A percentile compares a stretch with the other conserved stretches of the same genome.
Conservation (phyloP, 2,329 filamentous ascomycete genomes). For the Lachnellula arida region DNA sequence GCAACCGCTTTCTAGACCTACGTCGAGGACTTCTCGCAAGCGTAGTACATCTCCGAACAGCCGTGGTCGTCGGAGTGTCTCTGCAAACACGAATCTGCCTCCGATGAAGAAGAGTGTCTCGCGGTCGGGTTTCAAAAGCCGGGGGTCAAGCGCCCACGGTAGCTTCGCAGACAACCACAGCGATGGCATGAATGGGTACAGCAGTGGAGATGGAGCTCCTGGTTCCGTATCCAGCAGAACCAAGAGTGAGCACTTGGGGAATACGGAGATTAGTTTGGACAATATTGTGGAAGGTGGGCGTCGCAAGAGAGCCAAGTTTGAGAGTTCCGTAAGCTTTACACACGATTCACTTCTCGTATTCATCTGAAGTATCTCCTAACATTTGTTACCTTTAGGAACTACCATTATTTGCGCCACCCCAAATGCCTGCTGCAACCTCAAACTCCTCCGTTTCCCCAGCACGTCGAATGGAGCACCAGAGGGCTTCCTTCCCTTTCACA, state of each 20-base stretch:
- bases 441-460: slow-evolving; percentile 94
- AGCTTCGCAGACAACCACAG: slow-evolving; percentile 54
- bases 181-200: slow-evolving; percentile 71
- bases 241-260: slow-evolving; percentile 80
- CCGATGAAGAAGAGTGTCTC: slow-evolving; percentile 61
- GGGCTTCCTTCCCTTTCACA: slow-evolving; percentile 70
- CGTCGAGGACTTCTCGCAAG: slow-evolving; percentile 65
- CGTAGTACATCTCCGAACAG: slow-evolving; percentile 74
- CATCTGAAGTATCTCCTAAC: slow-evolving; percentile 14
- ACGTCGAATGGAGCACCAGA: slow-evolving; percentile 68
- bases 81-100: slow-evolving; percentile 51
- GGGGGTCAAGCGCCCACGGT: slow-evolving; percentile 49
- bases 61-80: slow-evolving; percentile 71
- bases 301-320: slow-evolving; percentile 89
- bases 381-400: slow-evolving; percentile 63
- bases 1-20: slow-evolving; percentile 61
- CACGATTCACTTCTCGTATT: background rate
- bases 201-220: slow-evolving; percentile 78
- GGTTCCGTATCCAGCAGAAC: slow-evolving; percentile 72
- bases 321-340: slow-evolving; percentile 80
- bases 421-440: slow-evolving; percentile 92
- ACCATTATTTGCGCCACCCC: slow-evolving; percentile 88
- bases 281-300: slow-evolving; percentile 97
- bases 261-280: slow-evolving; percentile 94
- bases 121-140: slow-evolving; percentile 62